phyloP scores from a whole-genome alignment of 345 rosid genomes.

The Citrus australasica region DNA sequence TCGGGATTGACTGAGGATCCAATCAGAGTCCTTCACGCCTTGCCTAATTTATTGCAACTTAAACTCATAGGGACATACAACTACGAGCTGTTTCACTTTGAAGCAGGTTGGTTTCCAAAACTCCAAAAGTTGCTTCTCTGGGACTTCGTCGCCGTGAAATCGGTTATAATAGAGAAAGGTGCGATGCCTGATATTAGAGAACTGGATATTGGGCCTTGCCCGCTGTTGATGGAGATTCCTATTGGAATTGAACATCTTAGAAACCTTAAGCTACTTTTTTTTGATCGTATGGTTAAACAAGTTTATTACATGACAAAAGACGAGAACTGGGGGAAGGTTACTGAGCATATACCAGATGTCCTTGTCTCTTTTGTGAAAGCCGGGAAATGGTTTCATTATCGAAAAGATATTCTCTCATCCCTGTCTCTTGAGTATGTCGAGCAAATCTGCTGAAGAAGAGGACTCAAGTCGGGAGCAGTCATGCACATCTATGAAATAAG shows the following conservation, averaged over 20 bases:
- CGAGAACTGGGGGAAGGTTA: too few relatives aligned
- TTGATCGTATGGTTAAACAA: fast-evolving
- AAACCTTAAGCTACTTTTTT: too few relatives aligned
- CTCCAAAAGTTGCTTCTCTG: neutral
- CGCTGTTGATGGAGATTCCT: too few relatives aligned
- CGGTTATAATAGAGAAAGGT: neutral
- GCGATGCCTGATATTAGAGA: too few relatives aligned
- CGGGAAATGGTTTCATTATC: fast-evolving
- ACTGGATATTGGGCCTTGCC: fast-evolving
- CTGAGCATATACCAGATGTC: neutral
- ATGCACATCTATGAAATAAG: too few relatives aligned
- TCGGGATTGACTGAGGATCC: neutral
- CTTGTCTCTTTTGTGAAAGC: fast-evolving
- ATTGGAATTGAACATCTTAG: too few relatives aligned
- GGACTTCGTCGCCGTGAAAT: neutral
- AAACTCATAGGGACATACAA: neutral
- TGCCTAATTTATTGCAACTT: slow-evolving; percentile 9
- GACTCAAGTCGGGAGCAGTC: too few relatives aligned
- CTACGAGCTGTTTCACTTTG: neutral
- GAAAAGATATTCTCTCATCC: too few relatives aligned
- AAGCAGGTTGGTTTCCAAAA: neutral
- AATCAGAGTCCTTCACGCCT: neutral
- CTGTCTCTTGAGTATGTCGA: too few relatives aligned
- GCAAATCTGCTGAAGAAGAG: too few relatives aligned
- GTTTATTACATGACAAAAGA: too few relatives aligned